Percentiles rank a stretch among this genome's conserved stretches.
These are phyloP conservation scores for Hypomontagnella submonticulosa DNA, from an alignment of 495 filamentous ascomycete species.

Conservation along the genomic window DNA sequence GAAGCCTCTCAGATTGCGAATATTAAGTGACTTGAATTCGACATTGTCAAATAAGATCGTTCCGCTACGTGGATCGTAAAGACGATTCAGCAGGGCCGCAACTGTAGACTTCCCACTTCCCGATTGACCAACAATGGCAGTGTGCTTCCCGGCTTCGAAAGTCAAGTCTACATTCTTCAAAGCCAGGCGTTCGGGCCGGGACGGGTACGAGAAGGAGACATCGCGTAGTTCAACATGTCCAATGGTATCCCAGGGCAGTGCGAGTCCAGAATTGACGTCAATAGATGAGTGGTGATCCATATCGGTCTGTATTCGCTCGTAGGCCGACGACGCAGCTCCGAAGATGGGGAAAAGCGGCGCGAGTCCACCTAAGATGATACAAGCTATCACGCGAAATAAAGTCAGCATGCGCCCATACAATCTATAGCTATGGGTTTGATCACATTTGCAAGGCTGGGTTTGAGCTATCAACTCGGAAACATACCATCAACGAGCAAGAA, in stretches of 20 bases:
- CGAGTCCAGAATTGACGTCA: constrained; percentile 52
- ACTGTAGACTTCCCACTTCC: constrained; percentile 77
- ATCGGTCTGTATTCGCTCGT: constrained; percentile 59
- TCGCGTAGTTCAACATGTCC: constrained; percentile 61
- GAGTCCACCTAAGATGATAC: constrained; percentile 68
- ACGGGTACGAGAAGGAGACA: constrained; percentile 68
- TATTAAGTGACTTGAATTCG: constrained; percentile 62
- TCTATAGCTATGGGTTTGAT: too few relatives aligned
- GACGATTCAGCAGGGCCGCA: constrained; percentile 61
- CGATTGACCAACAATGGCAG: constrained; percentile 73
- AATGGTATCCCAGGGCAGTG: constrained; percentile 48
- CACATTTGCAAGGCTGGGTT: too few relatives aligned
- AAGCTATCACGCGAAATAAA: constrained; percentile 51
- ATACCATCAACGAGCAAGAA: constrained; percentile 70
- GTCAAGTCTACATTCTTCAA: constrained; percentile 57
- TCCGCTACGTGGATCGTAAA: constrained; percentile 57
- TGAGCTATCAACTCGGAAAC: constrained; percentile 14
- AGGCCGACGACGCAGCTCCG: constrained; percentile 63
- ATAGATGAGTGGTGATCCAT: constrained; percentile 61
- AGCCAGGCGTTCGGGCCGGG: constrained; percentile 62
- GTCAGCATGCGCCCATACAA: too few relatives aligned
- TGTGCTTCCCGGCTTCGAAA: constrained; percentile 64
- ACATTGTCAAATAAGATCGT: constrained; percentile 61
- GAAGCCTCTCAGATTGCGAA: constrained; percentile 62
- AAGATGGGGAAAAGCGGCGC: constrained; percentile 70